Conservation (phyloP, 306 rosid species). For the Cucurbita maxima region DNA sequence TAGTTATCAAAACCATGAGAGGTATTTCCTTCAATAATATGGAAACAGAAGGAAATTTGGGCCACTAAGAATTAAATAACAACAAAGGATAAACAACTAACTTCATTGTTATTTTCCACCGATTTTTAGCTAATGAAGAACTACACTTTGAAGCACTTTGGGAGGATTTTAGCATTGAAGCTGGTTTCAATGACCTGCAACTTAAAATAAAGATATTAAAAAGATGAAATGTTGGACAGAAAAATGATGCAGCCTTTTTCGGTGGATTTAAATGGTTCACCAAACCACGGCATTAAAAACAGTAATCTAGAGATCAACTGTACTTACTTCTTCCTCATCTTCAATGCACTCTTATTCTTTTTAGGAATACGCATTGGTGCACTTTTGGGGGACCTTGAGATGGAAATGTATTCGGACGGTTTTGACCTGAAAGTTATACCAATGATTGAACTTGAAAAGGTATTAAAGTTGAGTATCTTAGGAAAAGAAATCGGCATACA, state of each 20-base stretch:
- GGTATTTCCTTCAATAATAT: background rate
- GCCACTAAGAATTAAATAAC: background rate
- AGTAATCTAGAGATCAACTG: constrained; percentile 6
- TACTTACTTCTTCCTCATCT: constrained; percentile 42
- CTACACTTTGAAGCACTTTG: constrained; percentile 23
- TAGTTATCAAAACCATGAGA: background rate
- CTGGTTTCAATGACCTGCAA: constrained; percentile 49
- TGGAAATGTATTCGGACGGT: constrained; percentile 31
- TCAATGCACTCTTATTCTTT: constrained; percentile 32
- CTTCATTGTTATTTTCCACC: constrained; percentile 65
- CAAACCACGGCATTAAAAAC: background rate
- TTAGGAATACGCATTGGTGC: constrained; percentile 22
- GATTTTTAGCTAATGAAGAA: constrained; percentile 46
- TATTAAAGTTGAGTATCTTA: background rate
- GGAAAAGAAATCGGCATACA: background rate
- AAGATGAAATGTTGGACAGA: background rate
- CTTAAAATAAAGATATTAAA: constrained; percentile 6
- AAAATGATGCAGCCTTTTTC: background rate
- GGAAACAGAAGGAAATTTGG: constrained; percentile 1
- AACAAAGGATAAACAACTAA: background rate
- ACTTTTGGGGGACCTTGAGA: constrained; percentile 33
- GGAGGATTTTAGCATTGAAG: constrained; percentile 38
- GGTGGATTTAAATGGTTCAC: background rate
- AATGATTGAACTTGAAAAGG: constrained; percentile 7
- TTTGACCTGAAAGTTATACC: constrained; percentile 14